phyloP scores from a whole-genome alignment of 106 monocot species.

The Acorus calamus region DNA sequence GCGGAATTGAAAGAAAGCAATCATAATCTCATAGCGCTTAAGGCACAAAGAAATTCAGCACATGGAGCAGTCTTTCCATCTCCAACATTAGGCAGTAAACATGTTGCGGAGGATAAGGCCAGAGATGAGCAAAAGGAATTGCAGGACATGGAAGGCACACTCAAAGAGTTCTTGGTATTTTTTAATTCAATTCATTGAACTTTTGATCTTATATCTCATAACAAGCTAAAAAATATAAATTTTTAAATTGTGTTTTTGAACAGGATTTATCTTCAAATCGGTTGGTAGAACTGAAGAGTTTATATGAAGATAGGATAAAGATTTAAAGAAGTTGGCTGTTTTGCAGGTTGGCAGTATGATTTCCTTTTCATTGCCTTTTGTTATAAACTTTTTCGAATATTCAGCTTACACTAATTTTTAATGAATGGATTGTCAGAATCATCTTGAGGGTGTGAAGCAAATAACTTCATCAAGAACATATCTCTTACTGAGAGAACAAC shows the following conservation, averaged over 20 bases:
- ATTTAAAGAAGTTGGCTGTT: slow-evolving; percentile 52
- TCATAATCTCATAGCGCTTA: slow-evolving; percentile 41
- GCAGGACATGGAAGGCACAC: slow-evolving; percentile 53
- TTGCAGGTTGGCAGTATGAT: slow-evolving; percentile 38
- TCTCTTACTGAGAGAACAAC: slow-evolving; percentile 30
- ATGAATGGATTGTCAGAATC: slow-evolving; percentile 39
- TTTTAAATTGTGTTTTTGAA: slow-evolving; percentile 8
- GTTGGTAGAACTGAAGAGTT: slow-evolving; percentile 47
- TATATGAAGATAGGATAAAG: slow-evolving; percentile 62
- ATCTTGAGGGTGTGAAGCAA: slow-evolving; percentile 39
- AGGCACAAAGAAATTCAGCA: slow-evolving; percentile 46
- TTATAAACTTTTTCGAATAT: slow-evolving; percentile 1
- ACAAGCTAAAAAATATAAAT: background rate
- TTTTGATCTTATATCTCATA: slow-evolving; percentile 1
- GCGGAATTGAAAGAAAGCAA: slow-evolving; percentile 70
- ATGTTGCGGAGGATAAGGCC: slow-evolving; percentile 26
- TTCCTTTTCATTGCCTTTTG: background rate
- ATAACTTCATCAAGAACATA: slow-evolving; percentile 57
- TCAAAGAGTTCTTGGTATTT: slow-evolving; percentile 53
- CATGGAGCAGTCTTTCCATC: slow-evolving; percentile 52
- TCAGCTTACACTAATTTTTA: background rate
- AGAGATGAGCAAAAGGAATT: slow-evolving; percentile 73
- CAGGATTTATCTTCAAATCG: slow-evolving; percentile 68
- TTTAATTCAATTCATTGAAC: background rate
- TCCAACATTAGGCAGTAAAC: slow-evolving; percentile 59